Evolutionary conservation across 129 eudicot genomes (phyloP).

Genomic region (Lonicera japonica): DNA sequence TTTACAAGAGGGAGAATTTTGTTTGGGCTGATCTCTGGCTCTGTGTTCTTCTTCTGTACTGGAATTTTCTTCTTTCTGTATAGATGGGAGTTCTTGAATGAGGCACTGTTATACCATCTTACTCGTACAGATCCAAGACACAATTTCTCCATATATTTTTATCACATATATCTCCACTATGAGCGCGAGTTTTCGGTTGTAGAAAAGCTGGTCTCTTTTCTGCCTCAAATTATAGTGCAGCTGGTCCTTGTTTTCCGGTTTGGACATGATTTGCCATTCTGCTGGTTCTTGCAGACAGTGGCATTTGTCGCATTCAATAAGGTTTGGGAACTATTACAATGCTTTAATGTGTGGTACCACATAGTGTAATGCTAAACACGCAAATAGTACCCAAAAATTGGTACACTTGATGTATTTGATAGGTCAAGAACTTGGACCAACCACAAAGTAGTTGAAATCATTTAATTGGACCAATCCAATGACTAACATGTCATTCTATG

Average conservation of each 20-base stretch:
- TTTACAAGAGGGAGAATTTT: conserved; percentile 55
- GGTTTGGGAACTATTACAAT: conserved; percentile 34
- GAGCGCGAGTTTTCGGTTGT: conserved; percentile 54
- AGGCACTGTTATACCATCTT: conserved; percentile 85
- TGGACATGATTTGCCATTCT: conserved; percentile 71
- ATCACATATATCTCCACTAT: conserved; percentile 84
- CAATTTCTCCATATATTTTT: conserved; percentile 88
- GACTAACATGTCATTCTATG: no score
- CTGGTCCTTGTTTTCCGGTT: conserved; percentile 60
- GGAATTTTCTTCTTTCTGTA: conserved; percentile 66
- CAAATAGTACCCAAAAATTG: neutral
- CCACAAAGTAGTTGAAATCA: no score
- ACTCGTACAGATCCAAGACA: conserved; percentile 98
- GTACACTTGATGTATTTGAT: no score
- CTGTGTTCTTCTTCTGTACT: conserved; percentile 61
- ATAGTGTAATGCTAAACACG: no score
- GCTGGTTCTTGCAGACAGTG: conserved; percentile 81
- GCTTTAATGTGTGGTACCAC: neutral
- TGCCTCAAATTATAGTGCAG: conserved; percentile 87
- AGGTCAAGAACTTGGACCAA: no score
- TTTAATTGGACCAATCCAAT: no score
- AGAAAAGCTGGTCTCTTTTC: conserved; percentile 81
- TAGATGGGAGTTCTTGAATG: conserved; percentile 83
- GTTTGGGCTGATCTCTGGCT: conserved; percentile 67
- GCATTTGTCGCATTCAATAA: conserved; percentile 98